A percentile compares a stretch with the other conserved stretches of the same genome.
Conservation (phyloP, 352 stramenopile genomes). For the Pythium plurisporium region DNA sequence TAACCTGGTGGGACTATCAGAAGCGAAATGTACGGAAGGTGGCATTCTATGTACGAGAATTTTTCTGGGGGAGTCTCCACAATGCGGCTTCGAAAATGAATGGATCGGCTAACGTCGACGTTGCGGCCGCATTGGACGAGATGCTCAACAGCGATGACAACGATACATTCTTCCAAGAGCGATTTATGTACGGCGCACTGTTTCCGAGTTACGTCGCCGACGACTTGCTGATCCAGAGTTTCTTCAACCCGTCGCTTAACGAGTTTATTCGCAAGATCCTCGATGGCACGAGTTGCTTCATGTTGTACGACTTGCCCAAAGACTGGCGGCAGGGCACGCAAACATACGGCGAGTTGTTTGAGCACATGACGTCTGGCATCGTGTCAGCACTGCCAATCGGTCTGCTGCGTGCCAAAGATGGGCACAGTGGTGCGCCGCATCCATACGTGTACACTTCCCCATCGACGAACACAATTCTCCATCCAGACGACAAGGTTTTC, state of each 20-base stretch:
- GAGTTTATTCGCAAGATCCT: conserved; percentile 79
- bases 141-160: conserved; percentile 45
- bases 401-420: conserved; percentile 53
- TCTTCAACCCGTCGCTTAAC: conserved; percentile 86
- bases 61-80: conserved; percentile 64
- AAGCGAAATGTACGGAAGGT: not conserved
- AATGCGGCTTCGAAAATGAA: conserved; percentile 50
- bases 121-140: conserved; percentile 22
- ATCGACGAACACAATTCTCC: conserved; percentile 48
- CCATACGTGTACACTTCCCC: conserved; percentile 84
- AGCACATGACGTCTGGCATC: conserved; percentile 67
- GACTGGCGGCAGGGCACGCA: conserved; percentile 38
- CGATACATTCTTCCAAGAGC: conserved; percentile 82
- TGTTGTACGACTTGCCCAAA: conserved; percentile 71
- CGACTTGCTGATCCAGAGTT: conserved; percentile 82
- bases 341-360: conserved; percentile 71
- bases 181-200: conserved; percentile 77
- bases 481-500: conserved; percentile 76
- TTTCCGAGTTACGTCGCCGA: conserved; percentile 80
- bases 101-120: conserved; percentile 16
- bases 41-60: conserved; percentile 28
- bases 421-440: conserved; percentile 44
- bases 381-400: conserved; percentile 75
- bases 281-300: conserved; percentile 82
- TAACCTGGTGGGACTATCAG: conserved; percentile 43